Evolutionary conservation across 139 green algal genomes (phyloP).

Genomic region (Chlamydomonas urium): DNA sequence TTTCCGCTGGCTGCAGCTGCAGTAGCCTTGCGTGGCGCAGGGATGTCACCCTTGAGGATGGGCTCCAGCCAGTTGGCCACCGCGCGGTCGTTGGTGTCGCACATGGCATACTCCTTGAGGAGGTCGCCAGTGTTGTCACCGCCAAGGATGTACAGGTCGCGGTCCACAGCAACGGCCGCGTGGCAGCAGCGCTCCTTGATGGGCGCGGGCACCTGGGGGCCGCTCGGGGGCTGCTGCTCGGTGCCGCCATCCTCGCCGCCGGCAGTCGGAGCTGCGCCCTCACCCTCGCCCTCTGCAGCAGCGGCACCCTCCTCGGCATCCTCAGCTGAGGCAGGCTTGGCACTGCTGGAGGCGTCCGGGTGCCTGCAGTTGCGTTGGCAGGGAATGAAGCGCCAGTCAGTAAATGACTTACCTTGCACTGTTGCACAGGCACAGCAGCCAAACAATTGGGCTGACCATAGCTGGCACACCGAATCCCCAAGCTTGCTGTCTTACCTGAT

Average conservation of each 20-base stretch:
- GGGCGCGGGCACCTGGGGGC: slow-evolving; percentile 8
- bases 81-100: slow-evolving; percentile 29
- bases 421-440: too few relatives aligned
- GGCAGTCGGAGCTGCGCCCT: background rate
- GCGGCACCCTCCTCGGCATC: slow-evolving; percentile 19
- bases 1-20: slow-evolving; percentile 35
- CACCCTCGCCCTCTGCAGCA: slow-evolving; percentile 8
- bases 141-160: slow-evolving; percentile 55
- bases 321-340: slow-evolving; percentile 6
- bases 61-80: slow-evolving; percentile 44
- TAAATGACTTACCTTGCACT: too few relatives aligned
- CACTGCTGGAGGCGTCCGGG: background rate
- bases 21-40: slow-evolving; percentile 46
- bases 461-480: too few relatives aligned
- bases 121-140: slow-evolving; percentile 57
- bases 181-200: slow-evolving; percentile 34
- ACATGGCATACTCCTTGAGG: slow-evolving; percentile 38
- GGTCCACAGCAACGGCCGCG: slow-evolving; percentile 41
- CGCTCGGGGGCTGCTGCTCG: slow-evolving; percentile 11
- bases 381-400: too few relatives aligned
- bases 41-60: slow-evolving; percentile 49
- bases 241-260: slow-evolving; percentile 5
- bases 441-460: too few relatives aligned
- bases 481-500: slow-evolving; percentile 15
- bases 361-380: too few relatives aligned